Base-by-base conservation (phyloP, 768 basidiomycete genomes). In the Mycena haematopus region DNA sequence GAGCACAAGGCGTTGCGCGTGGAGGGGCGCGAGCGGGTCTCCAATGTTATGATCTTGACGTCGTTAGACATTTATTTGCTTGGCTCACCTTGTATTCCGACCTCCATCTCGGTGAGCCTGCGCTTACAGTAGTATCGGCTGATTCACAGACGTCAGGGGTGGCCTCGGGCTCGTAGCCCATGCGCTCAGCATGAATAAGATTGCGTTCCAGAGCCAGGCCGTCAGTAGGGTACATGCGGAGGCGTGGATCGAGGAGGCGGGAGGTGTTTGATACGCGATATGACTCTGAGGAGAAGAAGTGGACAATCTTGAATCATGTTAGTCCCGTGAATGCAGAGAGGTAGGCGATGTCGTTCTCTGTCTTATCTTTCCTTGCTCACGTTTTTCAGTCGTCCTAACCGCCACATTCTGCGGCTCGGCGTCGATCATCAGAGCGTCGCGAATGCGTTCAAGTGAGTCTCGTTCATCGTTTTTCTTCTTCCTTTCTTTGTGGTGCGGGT, bases 401-500 rank as follows among this genome's bases (percentile, higher is more conserved):
- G n/a, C n/a, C n/a, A n/a, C n/a, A n/a, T n/a, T n/a, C n/a, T n/a
- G n/a, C 96, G 98, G 76, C 86, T 98, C 0, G 96, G 96, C 2
- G 94, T 99, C 27, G 96, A 99, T 73, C 99, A 97, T 76, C 96
- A 99, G 75, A 96, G 96, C 7, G 96, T 96, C 0, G 87, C 92
- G n/a, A n/a, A n/a, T n/a, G n/a, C n/a, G n/a, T n/a, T n/a, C n/a
- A n/a, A n/a, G n/a, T n/a, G n/a, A n/a, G n/a, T n/a, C n/a, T n/a
- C n/a, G n/a, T n/a, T n/a, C n/a, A n/a, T n/a, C n/a, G n/a, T n/a
- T n/a, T n/a, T n/a, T n/a, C n/a, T n/a, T n/a, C n/a, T n/a, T n/a
- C n/a, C n/a, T n/a, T n/a, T n/a, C n/a, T n/a, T n/a, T n/a, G n/a
- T n/a, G n/a, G n/a, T n/a, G n/a, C n/a, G n/a, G n/a, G n/a, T n/a